Percentiles rank a stretch among this genome's conserved stretches.
Evolutionary conservation across 129 eudicot genomes (phyloP).

Genomic region (Logfia minima): DNA sequence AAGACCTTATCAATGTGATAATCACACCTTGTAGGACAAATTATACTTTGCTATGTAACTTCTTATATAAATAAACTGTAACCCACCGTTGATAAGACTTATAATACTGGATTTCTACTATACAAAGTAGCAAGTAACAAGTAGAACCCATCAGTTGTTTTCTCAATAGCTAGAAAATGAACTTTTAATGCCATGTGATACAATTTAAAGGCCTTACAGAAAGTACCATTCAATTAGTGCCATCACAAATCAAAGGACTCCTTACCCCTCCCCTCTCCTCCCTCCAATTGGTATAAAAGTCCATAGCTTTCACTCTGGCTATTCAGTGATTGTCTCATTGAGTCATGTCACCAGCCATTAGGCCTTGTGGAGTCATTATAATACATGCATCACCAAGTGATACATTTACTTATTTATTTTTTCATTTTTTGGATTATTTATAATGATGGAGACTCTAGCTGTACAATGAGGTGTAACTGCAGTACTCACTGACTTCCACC

Average conservation of each 20-base stretch:
- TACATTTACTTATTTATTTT: not conserved
- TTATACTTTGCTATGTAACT: not conserved
- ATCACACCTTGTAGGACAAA: constrained; percentile 22
- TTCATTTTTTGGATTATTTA: constrained; percentile 7
- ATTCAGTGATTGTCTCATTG: constrained; percentile 31
- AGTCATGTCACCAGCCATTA: constrained; percentile 30
- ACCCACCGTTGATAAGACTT: not conserved
- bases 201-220: constrained; percentile 33
- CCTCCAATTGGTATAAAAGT: constrained; percentile 38
- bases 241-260: constrained; percentile 15
- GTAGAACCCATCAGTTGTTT: constrained; percentile 30
- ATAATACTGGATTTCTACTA: constrained; percentile 20
- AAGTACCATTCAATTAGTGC: constrained; percentile 42
- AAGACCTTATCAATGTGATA: not conserved
- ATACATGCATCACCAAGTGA: constrained; percentile 17
- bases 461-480: constrained; percentile 24
- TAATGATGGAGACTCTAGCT: constrained; percentile 17
- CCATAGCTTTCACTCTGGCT: constrained; percentile 37
- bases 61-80: not conserved
- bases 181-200: constrained; percentile 41
- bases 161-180: constrained; percentile 35
- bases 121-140: constrained; percentile 9
- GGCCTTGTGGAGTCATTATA: constrained; percentile 18
- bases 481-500: constrained; percentile 20
- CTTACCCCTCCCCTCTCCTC: constrained; percentile 8